Conservation (phyloP, 805 yeast genomes). For the Schwanniomyces occidentalis region DNA sequence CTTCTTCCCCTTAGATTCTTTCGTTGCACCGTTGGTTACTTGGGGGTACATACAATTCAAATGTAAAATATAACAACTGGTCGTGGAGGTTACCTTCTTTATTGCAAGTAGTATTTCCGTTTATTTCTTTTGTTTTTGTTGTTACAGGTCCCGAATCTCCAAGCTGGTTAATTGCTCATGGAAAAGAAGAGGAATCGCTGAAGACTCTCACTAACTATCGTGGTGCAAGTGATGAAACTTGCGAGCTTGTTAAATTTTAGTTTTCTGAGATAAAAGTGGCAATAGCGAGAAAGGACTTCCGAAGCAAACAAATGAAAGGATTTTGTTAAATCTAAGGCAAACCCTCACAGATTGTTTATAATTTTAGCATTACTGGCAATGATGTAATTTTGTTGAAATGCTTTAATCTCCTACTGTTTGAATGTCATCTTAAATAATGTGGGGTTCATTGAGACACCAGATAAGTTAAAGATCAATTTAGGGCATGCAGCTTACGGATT, state of each 20-base stretch:
- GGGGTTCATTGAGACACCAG: conserved; percentile 28
- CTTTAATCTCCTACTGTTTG: conserved; percentile 38
- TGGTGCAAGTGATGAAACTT: conserved; percentile 19
- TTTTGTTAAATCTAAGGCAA: background rate
- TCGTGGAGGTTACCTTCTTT: conserved; percentile 60
- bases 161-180: conserved; percentile 39
- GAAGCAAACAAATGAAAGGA: background rate
- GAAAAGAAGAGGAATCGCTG: conserved; percentile 29
- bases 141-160: conserved; percentile 51
- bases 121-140: conserved; percentile 37
- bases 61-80: conserved; percentile 48
- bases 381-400: conserved; percentile 47
- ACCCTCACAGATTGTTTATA: conserved; percentile 2
- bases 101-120: conserved; percentile 50
- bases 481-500: conserved; percentile 49
- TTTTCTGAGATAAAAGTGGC: background rate
- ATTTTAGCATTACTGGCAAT: conserved; percentile 32
- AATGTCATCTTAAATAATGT: conserved; percentile 13
- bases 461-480: conserved; percentile 51
- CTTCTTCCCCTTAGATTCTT: too few relatives aligned
- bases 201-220: conserved; percentile 17
- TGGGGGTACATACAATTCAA: too few relatives aligned
- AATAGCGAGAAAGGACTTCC: background rate
- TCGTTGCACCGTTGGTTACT: too few relatives aligned
- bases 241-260: background rate